Base-by-base conservation (phyloP, 345 rosid genomes). In the Triadica sebifera region DNA sequence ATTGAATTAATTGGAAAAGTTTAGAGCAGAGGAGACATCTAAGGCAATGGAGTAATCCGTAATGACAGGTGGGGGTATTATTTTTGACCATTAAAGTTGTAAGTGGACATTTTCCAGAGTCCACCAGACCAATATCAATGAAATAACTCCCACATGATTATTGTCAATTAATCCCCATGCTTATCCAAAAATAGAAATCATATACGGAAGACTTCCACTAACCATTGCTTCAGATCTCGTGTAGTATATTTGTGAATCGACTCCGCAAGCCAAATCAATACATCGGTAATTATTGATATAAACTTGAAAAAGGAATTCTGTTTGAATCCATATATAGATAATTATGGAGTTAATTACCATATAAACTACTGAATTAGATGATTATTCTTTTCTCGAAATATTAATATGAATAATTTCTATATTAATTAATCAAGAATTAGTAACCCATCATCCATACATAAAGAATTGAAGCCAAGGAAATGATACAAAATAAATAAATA, bases 121-220 rank as follows among this genome's bases (percentile, higher is more conserved):
- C 7, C 2, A 5, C 13, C 13, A 38, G 12, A 6, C 59, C 59
- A 50, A 4, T 37, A 68, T 34, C 43, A 38, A 38, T 69, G n/a
- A n/a, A n/a, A n/a, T n/a, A n/a, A n/a, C n/a, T n/a, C n/a, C n/a
- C n/a, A n/a, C n/a, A n/a, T n/a, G 66, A 58, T 24, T 15, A 19
- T 17, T 39, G 13, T 58, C 47, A 65, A 73, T 61, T 53, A 15
- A 53, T 4, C 1, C 46, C 19, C 63, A 29, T 70, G 70, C 65
- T 80, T 68, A 65, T 71, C 79, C 81, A 64, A n/a, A 71, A 69
- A 8, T 24, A 47, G 67, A 52, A 76, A 22, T 49, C 17, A 67
- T 72, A 60, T 25, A 49, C 6, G 4, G 59, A 66, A 70, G 46
- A 64, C 41, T 64, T 39, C 39, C 1, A 10, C 3, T 65, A 29